A percentile compares a stretch with the other conserved stretches of the same genome.
Evolutionary conservation across 1,139 yeast species (phyloP).

Genomic region (Taphrina confusa): DNA sequence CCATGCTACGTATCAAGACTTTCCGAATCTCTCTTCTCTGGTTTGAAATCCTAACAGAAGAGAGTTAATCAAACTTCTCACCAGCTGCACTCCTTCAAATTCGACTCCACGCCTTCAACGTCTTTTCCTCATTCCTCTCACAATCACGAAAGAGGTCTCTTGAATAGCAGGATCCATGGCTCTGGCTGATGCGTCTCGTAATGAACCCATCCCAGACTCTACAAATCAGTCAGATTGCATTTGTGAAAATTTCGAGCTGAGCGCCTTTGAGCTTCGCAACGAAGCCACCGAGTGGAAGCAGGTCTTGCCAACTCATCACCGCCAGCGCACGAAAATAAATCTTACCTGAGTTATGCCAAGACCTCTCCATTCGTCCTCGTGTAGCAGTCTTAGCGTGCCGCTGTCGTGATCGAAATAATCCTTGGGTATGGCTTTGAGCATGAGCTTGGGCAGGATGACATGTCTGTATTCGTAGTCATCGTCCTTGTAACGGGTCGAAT

Average conservation of each 20-base stretch:
- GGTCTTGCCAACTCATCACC: no score
- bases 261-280: no score
- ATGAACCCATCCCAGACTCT: constrained; percentile 93
- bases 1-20: no score
- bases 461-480: constrained; percentile 87
- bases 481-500: constrained; percentile 86
- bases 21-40: no score
- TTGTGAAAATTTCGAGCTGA: no score
- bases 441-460: constrained; percentile 93
- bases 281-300: no score
- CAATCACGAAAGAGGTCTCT: constrained; percentile 45
- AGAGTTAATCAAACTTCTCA: no score
- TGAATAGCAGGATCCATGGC: constrained; percentile 91
- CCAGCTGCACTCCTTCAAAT: no score
- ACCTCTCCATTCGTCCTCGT: constrained; percentile 99
- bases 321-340: no score
- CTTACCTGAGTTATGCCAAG: constrained; percentile 82
- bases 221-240: constrained; percentile 17
- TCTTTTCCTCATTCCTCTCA: no score
- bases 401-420: constrained; percentile 95
- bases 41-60: no score
- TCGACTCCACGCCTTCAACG: no score
- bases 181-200: constrained; percentile 98
- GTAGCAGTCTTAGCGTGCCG: constrained; percentile 83
- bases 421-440: constrained; percentile 93